Percentiles rank a stretch among this genome's conserved stretches.
These are phyloP conservation scores for Fusarium sp. DNA, from an alignment of 2,329 filamentous ascomycete genomes.

Conservation along the genomic window DNA sequence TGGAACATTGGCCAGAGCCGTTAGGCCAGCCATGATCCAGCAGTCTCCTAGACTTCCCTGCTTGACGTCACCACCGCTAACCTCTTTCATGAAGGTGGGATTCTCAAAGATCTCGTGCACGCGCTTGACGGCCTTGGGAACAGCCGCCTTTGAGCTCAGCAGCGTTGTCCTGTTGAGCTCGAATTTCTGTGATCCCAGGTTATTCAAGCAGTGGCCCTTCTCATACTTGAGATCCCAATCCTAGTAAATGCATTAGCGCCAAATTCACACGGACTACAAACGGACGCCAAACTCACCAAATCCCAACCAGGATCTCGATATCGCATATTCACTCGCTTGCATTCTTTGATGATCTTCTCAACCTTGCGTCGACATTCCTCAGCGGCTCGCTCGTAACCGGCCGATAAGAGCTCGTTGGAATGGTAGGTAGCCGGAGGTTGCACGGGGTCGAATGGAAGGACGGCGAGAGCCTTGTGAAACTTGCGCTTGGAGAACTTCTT, in stretches of 20 bases:
- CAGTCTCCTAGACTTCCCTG: conserved; percentile 84
- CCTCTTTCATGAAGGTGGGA: conserved; percentile 72
- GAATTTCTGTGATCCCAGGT: conserved; percentile 61
- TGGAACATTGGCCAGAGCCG: conserved; percentile 78
- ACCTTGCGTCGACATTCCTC: conserved; percentile 72
- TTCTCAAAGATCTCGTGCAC: conserved; percentile 79
- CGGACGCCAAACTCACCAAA: conserved; percentile 53
- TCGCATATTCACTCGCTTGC: conserved; percentile 79
- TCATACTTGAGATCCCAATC: conserved; percentile 76
- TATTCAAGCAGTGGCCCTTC: conserved; percentile 65
- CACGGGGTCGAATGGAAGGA: conserved; percentile 72
- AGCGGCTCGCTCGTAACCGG: conserved; percentile 70
- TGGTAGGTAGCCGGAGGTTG: conserved; percentile 59
- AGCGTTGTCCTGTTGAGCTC: conserved; percentile 59
- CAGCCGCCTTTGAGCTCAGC: conserved; percentile 57
- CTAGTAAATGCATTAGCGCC: conserved; percentile 47
- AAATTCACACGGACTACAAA: not conserved
- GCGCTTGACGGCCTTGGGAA: conserved; percentile 80
- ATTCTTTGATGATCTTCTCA: conserved; percentile 70
- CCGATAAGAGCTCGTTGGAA: conserved; percentile 68
- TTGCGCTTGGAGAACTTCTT: conserved; percentile 65
- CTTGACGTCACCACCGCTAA: conserved; percentile 78
- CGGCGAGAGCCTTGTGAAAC: conserved; percentile 72
- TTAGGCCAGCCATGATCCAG: conserved; percentile 83
- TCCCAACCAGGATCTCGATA: conserved; percentile 76